phyloP scores from a whole-genome alignment of 192 early-diverging fungal species.

The Rhizophlyctis rosea region DNA sequence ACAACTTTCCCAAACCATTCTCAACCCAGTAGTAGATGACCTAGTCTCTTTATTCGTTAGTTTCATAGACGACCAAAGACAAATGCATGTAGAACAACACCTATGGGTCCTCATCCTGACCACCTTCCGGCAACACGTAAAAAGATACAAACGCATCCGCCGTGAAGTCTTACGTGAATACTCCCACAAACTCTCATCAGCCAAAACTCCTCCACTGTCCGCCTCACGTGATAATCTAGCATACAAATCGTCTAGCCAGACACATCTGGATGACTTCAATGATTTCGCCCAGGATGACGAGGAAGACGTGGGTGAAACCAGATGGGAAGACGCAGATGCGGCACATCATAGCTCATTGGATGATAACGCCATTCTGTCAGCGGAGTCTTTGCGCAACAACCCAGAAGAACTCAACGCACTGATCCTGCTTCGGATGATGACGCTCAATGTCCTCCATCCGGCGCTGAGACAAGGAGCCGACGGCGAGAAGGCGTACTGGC shows the following conservation, averaged over 20 bases:
- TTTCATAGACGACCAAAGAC: conserved; percentile 7
- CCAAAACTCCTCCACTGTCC: not conserved
- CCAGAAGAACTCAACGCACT: conserved; percentile 11
- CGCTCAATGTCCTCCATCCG: conserved; percentile 2
- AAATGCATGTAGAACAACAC: not conserved
- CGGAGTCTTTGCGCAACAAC: not conserved
- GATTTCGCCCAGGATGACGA: not conserved
- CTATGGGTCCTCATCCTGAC: conserved; percentile 10
- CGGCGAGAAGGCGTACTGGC: not conserved
- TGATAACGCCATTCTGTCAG: not conserved
- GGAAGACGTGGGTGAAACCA: not conserved
- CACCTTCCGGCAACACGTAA: conserved; percentile 2
- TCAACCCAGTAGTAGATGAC: no score
- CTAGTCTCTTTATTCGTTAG: no score
- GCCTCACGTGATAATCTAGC: not conserved
- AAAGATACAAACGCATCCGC: conserved; percentile 7
- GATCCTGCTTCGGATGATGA: conserved; percentile 13
- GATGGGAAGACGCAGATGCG: not conserved
- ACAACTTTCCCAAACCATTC: no score
- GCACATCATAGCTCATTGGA: not conserved
- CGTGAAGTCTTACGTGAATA: conserved; percentile 12
- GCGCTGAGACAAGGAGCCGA: not conserved
- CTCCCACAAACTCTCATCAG: not conserved
- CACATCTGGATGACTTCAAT: conserved; percentile 18
- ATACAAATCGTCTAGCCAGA: not conserved